Base-by-base conservation (phyloP, 257 asterid genomes). In the Paulownia fortunei region DNA sequence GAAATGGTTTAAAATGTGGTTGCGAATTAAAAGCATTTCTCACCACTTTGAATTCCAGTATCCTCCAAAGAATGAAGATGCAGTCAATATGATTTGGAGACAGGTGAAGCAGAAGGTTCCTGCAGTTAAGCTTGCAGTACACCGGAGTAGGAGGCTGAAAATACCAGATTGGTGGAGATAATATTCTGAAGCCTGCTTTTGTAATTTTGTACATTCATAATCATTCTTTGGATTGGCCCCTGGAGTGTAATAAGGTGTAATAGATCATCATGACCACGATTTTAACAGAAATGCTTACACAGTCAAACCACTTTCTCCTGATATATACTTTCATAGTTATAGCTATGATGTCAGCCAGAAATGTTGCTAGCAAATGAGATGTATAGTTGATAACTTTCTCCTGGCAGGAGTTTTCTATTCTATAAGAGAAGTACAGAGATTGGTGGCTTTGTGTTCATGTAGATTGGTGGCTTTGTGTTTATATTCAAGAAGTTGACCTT, bases 131-230 rank as follows among this genome's bases (percentile, higher is more conserved):
- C 99, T 96, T 73, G 92, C 93, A 46, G 84, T 82, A 24, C 97
- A 96, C 72, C 85, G 99, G 81, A 90, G 80, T 85, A 74, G 96
- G 78, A 84, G 98, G 86, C 84, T 96, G 80, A 96, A 93, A 79
- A 88, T 96, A 76, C 94, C 98, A 5, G 98, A 96, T 82, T 96
- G 97, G 98, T 96, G 94, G 99, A 87, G 92, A 75, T 88, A 82
- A 82, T 51, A 61, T 61, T 59, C 60, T 6, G 46, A 46, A 26
- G 39, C 74, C 60, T 63, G 41, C 8, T 59, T 76, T 49, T 76
- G 42, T 59, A 44, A 73, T 18, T 81, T 74, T 82, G 91, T 88
- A 89, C 82, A 83, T 81, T 82, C 74, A 73, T 37, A 71, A 47
- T 58, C 64, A 67, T 69, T 77, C 79, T 6, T 69, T 79, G 34